Base-by-base conservation (phyloP, 2,329 filamentous ascomycete species). In the Arthrobotrys sinensis region DNA sequence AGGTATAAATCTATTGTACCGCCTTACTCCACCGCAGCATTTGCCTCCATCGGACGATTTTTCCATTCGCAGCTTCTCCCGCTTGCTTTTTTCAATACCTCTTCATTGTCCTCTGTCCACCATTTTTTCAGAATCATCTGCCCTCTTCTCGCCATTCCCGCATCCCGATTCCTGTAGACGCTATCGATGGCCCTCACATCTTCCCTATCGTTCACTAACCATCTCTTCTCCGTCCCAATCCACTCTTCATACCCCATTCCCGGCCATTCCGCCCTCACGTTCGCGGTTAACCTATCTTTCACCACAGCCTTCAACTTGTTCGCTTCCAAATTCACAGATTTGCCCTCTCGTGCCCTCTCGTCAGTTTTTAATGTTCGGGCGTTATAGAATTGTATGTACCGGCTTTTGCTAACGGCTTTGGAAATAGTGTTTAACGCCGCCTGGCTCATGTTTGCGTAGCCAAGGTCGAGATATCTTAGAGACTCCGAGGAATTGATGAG, bases 121-220 rank as follows among this genome's bases (percentile, higher is more conserved):
- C 83, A 81, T 67, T 85, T 86, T 19, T 84, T 81, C 71, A 86
- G 80, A 34, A 81, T 83, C 81, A 84, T 78, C 40, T 84, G 73
- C 14, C 83, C 82, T 0, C 84, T 81, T n/a, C 84, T 82, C 5
- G 84, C 84, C 60, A 83, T 80, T 3, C 84, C 84, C 10, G 84
- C 84, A 69, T 86, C 85, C 8, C 84, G 82, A 65, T 86, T 86
- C 11, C 85, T 84, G 70, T 86, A 86, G 40, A 86, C 85, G 14
- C 84, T 85, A 78, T 86, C 85, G 57, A 86, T 85, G 73, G 85
- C 84, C 46, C 85, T 82, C 16, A 86, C 84, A 68, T 85, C 85
- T 5, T 82, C 79, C 19, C 80, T 83, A 80, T 86, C 84, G 70
- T 82, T 86, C 48, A 84, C 80, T 7, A 86, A 81, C 84, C 84